Base-by-base conservation (phyloP, 2,329 filamentous ascomycete species). In the Aschersonia sp. region DNA sequence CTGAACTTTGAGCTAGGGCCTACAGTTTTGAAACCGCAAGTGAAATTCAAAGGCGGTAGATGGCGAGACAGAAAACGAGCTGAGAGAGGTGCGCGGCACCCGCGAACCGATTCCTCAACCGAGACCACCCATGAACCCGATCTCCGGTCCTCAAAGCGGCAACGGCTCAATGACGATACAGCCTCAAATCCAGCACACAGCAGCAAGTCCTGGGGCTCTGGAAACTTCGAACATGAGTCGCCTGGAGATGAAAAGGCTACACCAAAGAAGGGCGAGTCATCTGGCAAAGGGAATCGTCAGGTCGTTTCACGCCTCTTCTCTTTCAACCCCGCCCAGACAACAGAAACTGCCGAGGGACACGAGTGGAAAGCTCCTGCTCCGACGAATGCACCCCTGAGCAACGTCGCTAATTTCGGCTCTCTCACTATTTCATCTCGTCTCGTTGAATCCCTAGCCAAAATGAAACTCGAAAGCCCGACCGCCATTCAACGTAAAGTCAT, bases 401-500 rank as follows among this genome's bases (percentile, higher is more conserved):
- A 84, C 49, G 88, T 90, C 54, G 84, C 85, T 51, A 94, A 83
- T 22, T 98, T 98, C 59, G 87, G 82, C 31, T 83, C 83, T 0
- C 73, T 98, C 32, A 90, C 90, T 6, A 70, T 98, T 49, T 92
- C 88, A 4, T 74, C 83, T 2, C 78, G 79, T 8, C 71, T 98
- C 30, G 88, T 92, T 9, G 76, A 83, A 46, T 89, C 95, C 63
- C 70, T 98, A 30, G 79, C 80, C 43, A 97, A 95, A 66, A 80
- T 98, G 64, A 77, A 83, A 48, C 76, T 98, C 61, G 92, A 89
- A 60, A 84, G 87, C 0, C 92, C 92, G 5, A 98, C 92, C 0
- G 87, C 87, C 0, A 95, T 98, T 60, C 92, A 98, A 66, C 89
- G 89, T 56, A 87, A 86, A 51, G 84, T 90, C 1, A 82, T 98